Conservation (phyloP, 2,329 filamentous ascomycete genomes). For the Alternaria burnsii region DNA sequence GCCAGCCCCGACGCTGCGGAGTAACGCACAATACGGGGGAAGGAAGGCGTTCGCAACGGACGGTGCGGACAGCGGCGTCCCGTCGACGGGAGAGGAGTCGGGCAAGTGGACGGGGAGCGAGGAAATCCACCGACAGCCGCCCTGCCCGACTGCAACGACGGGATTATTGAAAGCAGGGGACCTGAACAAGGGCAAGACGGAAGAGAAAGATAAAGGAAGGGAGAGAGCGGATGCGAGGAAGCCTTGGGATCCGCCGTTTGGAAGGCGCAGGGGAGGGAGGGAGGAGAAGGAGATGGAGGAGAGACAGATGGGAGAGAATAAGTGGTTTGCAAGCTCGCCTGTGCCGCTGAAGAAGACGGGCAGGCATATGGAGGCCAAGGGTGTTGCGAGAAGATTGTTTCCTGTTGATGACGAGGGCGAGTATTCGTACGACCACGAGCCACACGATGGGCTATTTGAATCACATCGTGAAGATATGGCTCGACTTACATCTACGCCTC, state of each 20-base stretch:
- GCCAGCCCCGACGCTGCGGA: background rate
- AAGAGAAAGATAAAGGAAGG: background rate
- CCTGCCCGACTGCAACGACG: background rate
- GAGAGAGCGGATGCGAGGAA: constrained; percentile 20
- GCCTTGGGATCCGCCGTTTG: constrained; percentile 42
- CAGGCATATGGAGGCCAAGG: constrained; percentile 1
- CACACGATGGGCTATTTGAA: background rate
- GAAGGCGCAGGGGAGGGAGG: background rate
- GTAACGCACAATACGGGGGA: background rate
- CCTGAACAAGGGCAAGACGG: background rate
- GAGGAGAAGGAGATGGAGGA: background rate
- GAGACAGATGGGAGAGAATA: too few relatives aligned
- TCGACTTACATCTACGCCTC: background rate
- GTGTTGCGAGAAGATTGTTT: background rate
- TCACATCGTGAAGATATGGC: background rate
- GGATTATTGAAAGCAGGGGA: background rate
- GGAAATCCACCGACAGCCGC: background rate
- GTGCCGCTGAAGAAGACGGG: background rate
- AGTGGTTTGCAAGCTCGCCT: constrained; percentile 10
- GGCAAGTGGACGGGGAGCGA: constrained; percentile 3
- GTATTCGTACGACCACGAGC: background rate
- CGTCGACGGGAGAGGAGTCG: background rate
- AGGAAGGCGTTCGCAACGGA: constrained; percentile 5
- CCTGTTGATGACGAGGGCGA: background rate
- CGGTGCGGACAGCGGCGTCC: constrained; percentile 20